Base-by-base conservation (phyloP, 495 filamentous ascomycete species). In the Clavariopsis aquatica region DNA sequence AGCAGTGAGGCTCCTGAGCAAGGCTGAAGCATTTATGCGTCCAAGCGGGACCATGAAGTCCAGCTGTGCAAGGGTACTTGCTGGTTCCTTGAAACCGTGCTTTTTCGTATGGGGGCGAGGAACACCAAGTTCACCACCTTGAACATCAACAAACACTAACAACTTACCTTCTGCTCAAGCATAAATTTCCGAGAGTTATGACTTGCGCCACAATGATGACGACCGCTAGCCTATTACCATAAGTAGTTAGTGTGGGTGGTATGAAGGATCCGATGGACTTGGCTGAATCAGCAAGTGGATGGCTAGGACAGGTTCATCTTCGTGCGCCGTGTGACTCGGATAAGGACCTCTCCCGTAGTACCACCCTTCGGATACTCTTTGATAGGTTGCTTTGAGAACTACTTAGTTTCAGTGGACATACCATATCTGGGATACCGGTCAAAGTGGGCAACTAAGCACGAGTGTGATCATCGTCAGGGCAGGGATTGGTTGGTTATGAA, bases 121-220 rank as follows among this genome's bases (percentile, higher is more conserved):
- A 43, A 8, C 12, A 8, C 15, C 3, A 17, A 43, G 38, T 7
- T 43, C 38, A 43, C 38, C 38, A 43, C 38, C 38, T 43, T 43
- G 38, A 43, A 43, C 15, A n/a, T 43, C 38, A 43, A 43, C 38
- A 17, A 43, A 34, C 31, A 6, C 12, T 12, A 6, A 12, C 31
- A 12, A 34, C 31, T 34, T 34, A 12, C 5, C 31, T 34, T 34
- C 5, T 34, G 6, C 12, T 34, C 12, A 12, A 34, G 31, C 31
- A 34, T 34, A 34, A n/a, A 43, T n/a, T 43, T 17, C 8, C 38
- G n/a, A 17, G 3, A 43, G 15, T n/a, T n/a, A 17, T n/a, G 8
- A 43, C 4, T 43, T 43, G 38, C 38, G 38, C 38, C 38, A 43
- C 38, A 43, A n/a, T 43, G 38, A 43, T 43, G 38, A 43, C 38